Conservation (phyloP, 2,329 filamentous ascomycete genomes). For the Trichothecium sympodiale region DNA sequence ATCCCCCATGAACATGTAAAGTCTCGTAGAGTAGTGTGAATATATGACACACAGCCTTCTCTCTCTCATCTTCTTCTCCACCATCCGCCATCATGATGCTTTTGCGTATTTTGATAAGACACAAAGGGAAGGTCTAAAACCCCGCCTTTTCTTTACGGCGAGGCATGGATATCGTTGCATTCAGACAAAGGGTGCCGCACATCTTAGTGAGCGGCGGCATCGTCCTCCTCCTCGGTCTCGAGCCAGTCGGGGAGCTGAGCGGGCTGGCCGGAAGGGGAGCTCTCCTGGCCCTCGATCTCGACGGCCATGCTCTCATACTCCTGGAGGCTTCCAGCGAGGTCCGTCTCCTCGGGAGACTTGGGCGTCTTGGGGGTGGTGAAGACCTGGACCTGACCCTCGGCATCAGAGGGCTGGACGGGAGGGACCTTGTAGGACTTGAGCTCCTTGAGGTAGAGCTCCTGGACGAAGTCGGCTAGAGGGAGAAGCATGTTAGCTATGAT, state of each 20-base stretch:
- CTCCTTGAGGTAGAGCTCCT: constrained; percentile 95
- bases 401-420: constrained; percentile 71
- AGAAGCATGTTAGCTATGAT: not conserved
- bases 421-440: constrained; percentile 90
- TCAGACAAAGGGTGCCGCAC: no score
- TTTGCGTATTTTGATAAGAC: not conserved
- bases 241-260: constrained; percentile 64
- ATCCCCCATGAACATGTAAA: no score
- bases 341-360: constrained; percentile 82
- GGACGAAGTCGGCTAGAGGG: constrained; percentile 77
- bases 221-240: constrained; percentile 63
- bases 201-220: constrained; percentile 35
- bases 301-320: constrained; percentile 91
- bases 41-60: no score
- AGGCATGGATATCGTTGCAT: no score
- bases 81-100: not conserved
- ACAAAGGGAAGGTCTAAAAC: constrained; percentile 5
- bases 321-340: constrained; percentile 84
- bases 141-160: constrained; percentile 1
- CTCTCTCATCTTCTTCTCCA: no score
- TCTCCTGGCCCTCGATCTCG: constrained; percentile 82
- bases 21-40: no score
- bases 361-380: constrained; percentile 75
- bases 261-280: constrained; percentile 44
- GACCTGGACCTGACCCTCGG: constrained; percentile 82